A percentile compares a stretch with the other conserved stretches of the same genome.
phyloP scores from a whole-genome alignment of 2,329 filamentous ascomycete species.

The Penicillium sp. region DNA sequence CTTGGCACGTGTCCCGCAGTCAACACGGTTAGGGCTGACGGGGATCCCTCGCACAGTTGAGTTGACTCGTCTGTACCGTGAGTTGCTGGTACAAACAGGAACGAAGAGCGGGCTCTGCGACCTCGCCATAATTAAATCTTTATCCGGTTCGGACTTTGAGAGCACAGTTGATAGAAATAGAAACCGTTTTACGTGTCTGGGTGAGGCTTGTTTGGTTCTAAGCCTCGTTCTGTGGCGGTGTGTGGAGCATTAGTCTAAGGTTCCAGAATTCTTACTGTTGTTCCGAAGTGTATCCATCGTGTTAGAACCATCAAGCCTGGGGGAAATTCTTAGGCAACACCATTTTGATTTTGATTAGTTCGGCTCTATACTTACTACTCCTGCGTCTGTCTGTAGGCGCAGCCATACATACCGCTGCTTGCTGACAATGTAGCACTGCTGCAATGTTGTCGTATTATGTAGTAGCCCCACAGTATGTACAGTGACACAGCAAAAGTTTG shows the following conservation, averaged over 20 bases:
- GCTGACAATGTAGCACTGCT: neutral
- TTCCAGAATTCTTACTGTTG: neutral
- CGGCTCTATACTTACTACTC: conserved; percentile 15
- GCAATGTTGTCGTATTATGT: no score
- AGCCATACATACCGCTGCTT: neutral
- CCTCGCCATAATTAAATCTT: neutral
- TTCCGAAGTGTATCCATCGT: neutral
- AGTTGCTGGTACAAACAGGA: neutral
- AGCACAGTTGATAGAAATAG: neutral
- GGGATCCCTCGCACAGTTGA: neutral
- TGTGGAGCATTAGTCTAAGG: neutral
- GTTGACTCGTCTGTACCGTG: neutral
- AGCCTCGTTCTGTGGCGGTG: conserved; percentile 12
- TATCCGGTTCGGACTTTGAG: neutral
- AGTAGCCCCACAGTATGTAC: neutral
- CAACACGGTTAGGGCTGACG: conserved; percentile 16
- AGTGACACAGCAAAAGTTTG: no score
- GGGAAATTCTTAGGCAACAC: conserved; percentile 20
- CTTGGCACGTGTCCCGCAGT: conserved; percentile 16
- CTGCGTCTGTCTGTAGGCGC: conserved; percentile 1
- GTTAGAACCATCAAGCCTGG: neutral
- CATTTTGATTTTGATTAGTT: conserved; percentile 15
- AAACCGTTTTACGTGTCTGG: neutral
- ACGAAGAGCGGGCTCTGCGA: neutral
- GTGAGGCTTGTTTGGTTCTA: conserved; percentile 5